Evolutionary conservation across 495 filamentous ascomycete genomes (phyloP).

Genomic region (Penicillium lividum): DNA sequence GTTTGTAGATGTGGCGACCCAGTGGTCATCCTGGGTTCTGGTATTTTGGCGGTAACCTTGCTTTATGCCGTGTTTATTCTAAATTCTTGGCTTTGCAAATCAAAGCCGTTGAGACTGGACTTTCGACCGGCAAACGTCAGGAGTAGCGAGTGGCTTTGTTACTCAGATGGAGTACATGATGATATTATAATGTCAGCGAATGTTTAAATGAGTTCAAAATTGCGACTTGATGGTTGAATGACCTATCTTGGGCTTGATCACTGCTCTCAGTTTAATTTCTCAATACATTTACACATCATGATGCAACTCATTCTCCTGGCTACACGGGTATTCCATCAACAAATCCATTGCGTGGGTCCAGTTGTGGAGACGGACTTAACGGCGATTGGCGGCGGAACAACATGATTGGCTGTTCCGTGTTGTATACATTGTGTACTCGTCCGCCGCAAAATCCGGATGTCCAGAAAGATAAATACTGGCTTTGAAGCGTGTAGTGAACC

Average conservation of each 20-base stretch:
- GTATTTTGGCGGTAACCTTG: conserved; percentile 79
- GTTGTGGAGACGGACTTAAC: conserved; percentile 7
- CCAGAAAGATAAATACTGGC: conserved; percentile 3
- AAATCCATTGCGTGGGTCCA: neutral
- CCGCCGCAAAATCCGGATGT: conserved; percentile 13
- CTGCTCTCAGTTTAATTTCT: too few relatives aligned
- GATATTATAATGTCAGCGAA: neutral
- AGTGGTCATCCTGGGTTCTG: conserved; percentile 76
- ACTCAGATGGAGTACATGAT: neutral
- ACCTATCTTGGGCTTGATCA: too few relatives aligned
- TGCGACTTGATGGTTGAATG: neutral
- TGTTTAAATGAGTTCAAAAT: neutral
- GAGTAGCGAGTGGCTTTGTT: neutral
- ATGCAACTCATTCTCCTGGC: too few relatives aligned
- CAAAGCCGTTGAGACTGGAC: conserved; percentile 62
- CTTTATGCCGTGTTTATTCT: conserved; percentile 70
- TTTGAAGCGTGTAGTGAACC: neutral
- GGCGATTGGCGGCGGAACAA: conserved; percentile 15
- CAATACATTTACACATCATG: too few relatives aligned
- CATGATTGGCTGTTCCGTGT: conserved; percentile 9
- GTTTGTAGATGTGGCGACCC: conserved; percentile 62
- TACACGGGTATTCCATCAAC: neutral
- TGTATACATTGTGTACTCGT: conserved; percentile 2
- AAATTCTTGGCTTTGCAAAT: conserved; percentile 74
- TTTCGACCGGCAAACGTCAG: conserved; percentile 15